Evolutionary conservation across 352 stramenopile species (phyloP), one percentile per base, ranked within the genome.

Genomic region (Thalassiosira livingstoniorum): DNA sequence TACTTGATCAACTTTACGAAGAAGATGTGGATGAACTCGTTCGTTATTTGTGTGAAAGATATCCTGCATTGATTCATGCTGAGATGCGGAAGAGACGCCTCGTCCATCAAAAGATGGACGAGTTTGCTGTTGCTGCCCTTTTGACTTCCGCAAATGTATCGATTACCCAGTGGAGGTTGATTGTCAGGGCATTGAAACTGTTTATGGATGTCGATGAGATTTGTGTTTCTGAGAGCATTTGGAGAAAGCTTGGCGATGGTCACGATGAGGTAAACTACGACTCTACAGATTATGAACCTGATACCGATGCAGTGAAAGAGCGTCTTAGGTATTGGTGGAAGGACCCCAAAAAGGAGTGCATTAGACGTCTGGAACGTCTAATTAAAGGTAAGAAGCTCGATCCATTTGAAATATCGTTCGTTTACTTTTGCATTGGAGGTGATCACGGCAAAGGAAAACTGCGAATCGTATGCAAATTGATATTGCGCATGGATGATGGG

Each of bases 371-470:
- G 2, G 27, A 53, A 39, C 21, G 32, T 57, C 21, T 65, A 27
- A 51, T 75, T n/a, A 75, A 75, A 65, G 66, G 51, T 18, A n/a
- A 65, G 15, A 29, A 37, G 35, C 13, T 75, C 13, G 2, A 23
- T 65, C 47, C 27, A 25, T 29, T 10, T 32, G 29, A 75, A 25
- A 75, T 75, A 25, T 21, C 58, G n/a, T 75, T 65, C 35, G 64
- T 75, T 27, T 21, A 75, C n/a, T 27, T 65, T 31, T 5, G n/a
- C 23, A 34, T 65, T 55, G 66, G 66, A 39, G 66, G 66, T 65
- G 66, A 75, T 55, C 66, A 75, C 29, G 66, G 66, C 23, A 64
- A 64, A 34, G 42, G 39, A 27, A 64, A 75, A 32, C 64, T 75
- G 53, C 32, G 51, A 10, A 65, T 75, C 64, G 47, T n/a, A 25